A percentile compares a stretch with the other conserved stretches of the same genome.
These are phyloP conservation scores for Metschnikowia chrysomelidarum DNA, from an alignment of 805 yeast species.

Conservation along the genomic window DNA sequence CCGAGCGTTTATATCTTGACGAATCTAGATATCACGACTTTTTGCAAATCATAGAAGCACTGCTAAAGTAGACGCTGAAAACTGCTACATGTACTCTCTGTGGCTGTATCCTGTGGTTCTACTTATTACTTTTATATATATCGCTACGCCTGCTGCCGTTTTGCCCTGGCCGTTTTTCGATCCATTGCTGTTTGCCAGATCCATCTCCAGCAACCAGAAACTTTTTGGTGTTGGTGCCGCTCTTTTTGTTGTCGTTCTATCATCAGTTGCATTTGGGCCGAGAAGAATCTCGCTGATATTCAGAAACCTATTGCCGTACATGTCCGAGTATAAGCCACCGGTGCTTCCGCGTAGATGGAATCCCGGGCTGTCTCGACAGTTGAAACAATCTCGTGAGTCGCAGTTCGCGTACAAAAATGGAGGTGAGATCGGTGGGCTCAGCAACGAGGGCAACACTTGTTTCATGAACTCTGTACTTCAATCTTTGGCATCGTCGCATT, in stretches of 20 bases:
- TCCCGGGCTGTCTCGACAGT: slow-evolving; percentile 4
- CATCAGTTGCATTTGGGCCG: slow-evolving; percentile 5
- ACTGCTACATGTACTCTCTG: slow-evolving; percentile 6
- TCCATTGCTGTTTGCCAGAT: slow-evolving; percentile 3
- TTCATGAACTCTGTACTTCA: slow-evolving; percentile 92
- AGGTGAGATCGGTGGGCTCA: slow-evolving; percentile 79
- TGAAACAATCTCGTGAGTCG: slow-evolving; percentile 23
- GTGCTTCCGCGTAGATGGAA: slow-evolving; percentile 7
- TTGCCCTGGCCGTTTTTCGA: slow-evolving; percentile 1
- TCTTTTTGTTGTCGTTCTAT: slow-evolving; percentile 9
- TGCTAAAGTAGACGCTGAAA: too few species aligned
- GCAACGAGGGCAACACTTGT: slow-evolving; percentile 91
- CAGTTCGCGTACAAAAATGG: slow-evolving; percentile 54
- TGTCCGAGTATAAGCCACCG: slow-evolving; percentile 8
- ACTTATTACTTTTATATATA: slow-evolving; percentile 3
- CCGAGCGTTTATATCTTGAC: too few species aligned
- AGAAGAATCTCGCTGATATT: slow-evolving; percentile 5
- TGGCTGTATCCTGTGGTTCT: slow-evolving; percentile 4
- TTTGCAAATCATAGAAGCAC: too few species aligned
- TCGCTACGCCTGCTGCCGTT: background rate
- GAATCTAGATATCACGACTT: too few species aligned
- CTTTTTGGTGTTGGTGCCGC: slow-evolving; percentile 11
- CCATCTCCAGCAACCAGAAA: slow-evolving; percentile 3
- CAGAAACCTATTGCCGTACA: slow-evolving; percentile 4
- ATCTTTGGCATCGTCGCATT: slow-evolving; percentile 70